phyloP scores from a whole-genome alignment of 805 yeast genomes.

The Nakazawaea siamensis region DNA sequence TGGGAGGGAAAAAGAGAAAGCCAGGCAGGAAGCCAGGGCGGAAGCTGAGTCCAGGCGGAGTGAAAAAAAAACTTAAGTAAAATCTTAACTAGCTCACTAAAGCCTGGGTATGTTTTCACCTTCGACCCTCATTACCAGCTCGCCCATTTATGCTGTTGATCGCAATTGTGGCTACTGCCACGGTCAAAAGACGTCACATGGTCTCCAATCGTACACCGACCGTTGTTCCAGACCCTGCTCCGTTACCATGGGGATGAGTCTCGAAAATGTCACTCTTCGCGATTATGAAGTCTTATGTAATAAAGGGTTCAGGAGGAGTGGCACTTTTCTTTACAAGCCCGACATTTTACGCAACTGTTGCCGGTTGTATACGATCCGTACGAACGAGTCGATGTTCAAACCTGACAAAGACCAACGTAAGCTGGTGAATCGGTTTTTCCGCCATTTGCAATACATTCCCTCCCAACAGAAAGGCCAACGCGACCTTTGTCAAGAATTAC shows the following conservation, averaged over 20 bases:
- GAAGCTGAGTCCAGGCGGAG: too few relatives aligned
- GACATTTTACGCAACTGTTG: constrained; percentile 74
- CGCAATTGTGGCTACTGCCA: constrained; percentile 69
- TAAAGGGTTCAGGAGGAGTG: constrained; percentile 75
- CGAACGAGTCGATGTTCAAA: constrained; percentile 36
- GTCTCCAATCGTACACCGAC: constrained; percentile 14
- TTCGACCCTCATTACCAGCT: constrained; percentile 28
- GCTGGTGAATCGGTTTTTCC: constrained; percentile 51
- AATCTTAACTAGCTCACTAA: too few relatives aligned
- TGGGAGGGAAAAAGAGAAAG: too few relatives aligned
- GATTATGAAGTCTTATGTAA: constrained; percentile 63
- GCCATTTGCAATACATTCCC: constrained; percentile 21
- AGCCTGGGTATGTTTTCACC: constrained; percentile 11
- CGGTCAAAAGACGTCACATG: constrained; percentile 26
- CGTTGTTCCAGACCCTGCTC: constrained; percentile 13
- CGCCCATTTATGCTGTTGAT: constrained; percentile 36
- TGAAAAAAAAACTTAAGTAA: too few relatives aligned
- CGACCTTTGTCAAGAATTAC: constrained; percentile 12
- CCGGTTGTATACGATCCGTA: constrained; percentile 68
- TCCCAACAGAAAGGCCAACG: constrained; percentile 10
- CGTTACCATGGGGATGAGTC: constrained; percentile 29
- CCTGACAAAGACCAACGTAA: constrained; percentile 62
- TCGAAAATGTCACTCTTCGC: constrained; percentile 35
- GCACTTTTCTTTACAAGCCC: constrained; percentile 45
- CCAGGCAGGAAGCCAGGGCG: too few relatives aligned